Evolutionary conservation across 1,139 yeast genomes (phyloP).

Genomic region (Zygosaccharomyces pseudobailii): DNA sequence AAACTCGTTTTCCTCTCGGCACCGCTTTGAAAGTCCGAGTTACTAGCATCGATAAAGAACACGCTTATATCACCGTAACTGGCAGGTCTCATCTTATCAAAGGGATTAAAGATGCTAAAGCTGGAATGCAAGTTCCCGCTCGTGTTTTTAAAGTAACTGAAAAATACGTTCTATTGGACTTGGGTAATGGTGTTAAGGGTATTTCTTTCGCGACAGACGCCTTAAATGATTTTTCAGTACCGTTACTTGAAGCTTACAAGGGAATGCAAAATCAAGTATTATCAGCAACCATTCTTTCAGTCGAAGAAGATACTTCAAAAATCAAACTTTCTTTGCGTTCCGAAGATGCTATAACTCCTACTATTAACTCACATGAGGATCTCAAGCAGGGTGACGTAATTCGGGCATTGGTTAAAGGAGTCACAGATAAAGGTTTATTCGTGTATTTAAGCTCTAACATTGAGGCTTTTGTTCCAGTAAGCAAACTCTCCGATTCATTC

Average conservation of each 20-base stretch:
- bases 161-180: constrained; percentile 59
- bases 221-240: constrained; percentile 59
- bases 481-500: constrained; percentile 76
- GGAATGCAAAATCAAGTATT: constrained; percentile 50
- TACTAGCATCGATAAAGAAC: constrained; percentile 49
- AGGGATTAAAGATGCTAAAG: constrained; percentile 47
- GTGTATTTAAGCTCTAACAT: constrained; percentile 69
- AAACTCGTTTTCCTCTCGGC: constrained; percentile 62
- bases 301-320: constrained; percentile 54
- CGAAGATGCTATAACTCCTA: constrained; percentile 48
- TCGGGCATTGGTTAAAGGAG: constrained; percentile 71
- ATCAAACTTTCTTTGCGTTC: constrained; percentile 61
- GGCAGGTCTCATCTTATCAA: constrained; percentile 44
- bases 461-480: constrained; percentile 75
- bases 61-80: constrained; percentile 46
- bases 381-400: constrained; percentile 66
- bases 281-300: constrained; percentile 54
- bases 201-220: constrained; percentile 75
- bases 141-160: constrained; percentile 60
- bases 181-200: constrained; percentile 60
- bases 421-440: constrained; percentile 74
- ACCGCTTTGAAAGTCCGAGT: constrained; percentile 61
- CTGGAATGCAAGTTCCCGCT: constrained; percentile 62
- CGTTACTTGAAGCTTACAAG: constrained; percentile 47
- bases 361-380: constrained; percentile 49